A percentile compares a stretch with the other conserved stretches of the same genome.
Conservation (phyloP, 208 protist species). For the Tritrichomonas musculus region DNA sequence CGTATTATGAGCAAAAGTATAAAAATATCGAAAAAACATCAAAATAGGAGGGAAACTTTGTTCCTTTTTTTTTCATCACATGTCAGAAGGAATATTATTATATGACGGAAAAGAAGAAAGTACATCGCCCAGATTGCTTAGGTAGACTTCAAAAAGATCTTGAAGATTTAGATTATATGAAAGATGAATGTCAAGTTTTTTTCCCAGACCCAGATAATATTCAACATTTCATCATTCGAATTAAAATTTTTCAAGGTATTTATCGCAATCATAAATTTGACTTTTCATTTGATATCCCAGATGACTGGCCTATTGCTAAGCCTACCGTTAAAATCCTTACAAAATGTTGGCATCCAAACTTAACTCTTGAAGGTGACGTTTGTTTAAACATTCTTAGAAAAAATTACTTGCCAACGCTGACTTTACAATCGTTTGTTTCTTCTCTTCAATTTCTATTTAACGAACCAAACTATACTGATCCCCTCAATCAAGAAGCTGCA, state of each 20-base stretch:
- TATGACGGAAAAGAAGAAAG: too few relatives aligned
- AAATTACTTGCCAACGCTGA: background rate
- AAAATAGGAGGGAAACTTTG: too few relatives aligned
- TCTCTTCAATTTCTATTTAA: background rate
- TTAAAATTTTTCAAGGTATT: background rate
- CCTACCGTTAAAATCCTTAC: background rate
- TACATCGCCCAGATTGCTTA: too few relatives aligned
- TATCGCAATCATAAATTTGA: background rate
- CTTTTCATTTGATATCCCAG: background rate
- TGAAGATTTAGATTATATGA: too few relatives aligned
- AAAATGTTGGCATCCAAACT: constrained; percentile 27
- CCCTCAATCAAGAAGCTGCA: background rate
- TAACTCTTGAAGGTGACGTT: background rate
- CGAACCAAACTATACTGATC: background rate
- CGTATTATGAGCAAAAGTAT: too few relatives aligned
- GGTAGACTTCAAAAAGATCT: too few relatives aligned
- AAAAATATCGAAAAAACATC: too few relatives aligned
- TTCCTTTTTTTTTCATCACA: too few relatives aligned
- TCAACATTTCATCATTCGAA: background rate
- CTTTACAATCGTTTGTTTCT: background rate
- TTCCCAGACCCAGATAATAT: constrained; percentile 5
- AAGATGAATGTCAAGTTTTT: background rate
- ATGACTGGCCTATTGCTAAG: background rate
- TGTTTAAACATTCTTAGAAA: constrained; percentile 4
- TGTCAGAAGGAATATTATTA: too few relatives aligned